phyloP scores from a whole-genome alignment of 2,329 filamentous ascomycete genomes.

The Aspergillus oerlinghausenensis region DNA sequence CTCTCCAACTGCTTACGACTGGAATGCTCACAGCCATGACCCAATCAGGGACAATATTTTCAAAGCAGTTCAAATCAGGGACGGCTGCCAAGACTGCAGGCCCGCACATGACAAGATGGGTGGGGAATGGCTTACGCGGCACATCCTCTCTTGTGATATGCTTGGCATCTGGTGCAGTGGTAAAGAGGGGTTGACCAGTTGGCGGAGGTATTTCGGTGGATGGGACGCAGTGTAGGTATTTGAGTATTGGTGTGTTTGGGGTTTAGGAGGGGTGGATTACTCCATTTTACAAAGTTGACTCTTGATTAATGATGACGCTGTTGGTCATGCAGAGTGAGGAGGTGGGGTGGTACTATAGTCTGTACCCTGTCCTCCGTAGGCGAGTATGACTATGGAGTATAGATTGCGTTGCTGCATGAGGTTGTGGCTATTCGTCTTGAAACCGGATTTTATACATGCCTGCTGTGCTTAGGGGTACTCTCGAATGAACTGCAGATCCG shows the following conservation, averaged over 20 bases:
- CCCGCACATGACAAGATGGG: background rate
- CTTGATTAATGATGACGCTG: background rate
- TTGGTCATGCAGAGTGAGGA: background rate
- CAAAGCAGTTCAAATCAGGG: background rate
- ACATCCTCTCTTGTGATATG: background rate
- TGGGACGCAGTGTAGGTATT: background rate
- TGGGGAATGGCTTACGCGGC: background rate
- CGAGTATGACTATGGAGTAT: background rate
- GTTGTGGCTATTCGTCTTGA: background rate
- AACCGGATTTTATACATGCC: background rate
- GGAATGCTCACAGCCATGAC: background rate
- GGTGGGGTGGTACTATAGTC: background rate
- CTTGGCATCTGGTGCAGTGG: background rate
- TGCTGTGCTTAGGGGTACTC: no score
- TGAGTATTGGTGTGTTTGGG: background rate
- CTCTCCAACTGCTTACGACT: background rate
- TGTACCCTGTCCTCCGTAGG: background rate
- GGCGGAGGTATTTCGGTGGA: background rate
- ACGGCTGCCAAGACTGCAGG: background rate
- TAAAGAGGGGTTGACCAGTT: constrained; percentile 5
- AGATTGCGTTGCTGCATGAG: no score
- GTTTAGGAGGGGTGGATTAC: background rate
- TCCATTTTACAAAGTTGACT: background rate
- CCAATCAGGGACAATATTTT: background rate
- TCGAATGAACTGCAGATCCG: background rate